A percentile compares a stretch with the other conserved stretches of the same genome.
These are phyloP conservation scores for Dillenia suffruticosa DNA, from an alignment of 164 flowering plant species.

Conservation along the genomic window DNA sequence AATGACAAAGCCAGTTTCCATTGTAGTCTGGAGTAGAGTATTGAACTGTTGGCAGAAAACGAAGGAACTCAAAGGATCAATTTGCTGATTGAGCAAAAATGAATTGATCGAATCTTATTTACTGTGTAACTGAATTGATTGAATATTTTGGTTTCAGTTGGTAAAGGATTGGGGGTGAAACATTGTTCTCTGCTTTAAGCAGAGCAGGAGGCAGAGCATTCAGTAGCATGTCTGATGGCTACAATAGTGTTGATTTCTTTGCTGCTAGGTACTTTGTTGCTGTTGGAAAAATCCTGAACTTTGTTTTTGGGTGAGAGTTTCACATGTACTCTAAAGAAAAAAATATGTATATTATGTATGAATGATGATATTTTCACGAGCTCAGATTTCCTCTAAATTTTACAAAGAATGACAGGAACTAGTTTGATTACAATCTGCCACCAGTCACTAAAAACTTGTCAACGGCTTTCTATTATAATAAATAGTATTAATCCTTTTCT, in stretches of 20 bases:
- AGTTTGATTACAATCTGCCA: no score
- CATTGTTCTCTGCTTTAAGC: slow-evolving; percentile 78
- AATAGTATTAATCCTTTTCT: no score
- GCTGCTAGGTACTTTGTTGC: slow-evolving; percentile 86
- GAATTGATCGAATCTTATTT: slow-evolving; percentile 3
- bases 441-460: no score
- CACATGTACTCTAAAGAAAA: no score
- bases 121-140: no score
- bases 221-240: slow-evolving; percentile 98
- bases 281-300: slow-evolving; percentile 92
- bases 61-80: slow-evolving; percentile 94
- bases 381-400: no score
- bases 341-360: no score
- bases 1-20: slow-evolving; percentile 86
- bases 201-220: slow-evolving; percentile 94
- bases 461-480: no score
- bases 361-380: no score
- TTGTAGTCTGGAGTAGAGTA: slow-evolving; percentile 91
- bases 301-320: background rate
- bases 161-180: slow-evolving; percentile 99
- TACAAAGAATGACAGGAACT: no score
- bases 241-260: slow-evolving; percentile 89
- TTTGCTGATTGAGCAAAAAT: slow-evolving; percentile 75
- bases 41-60: slow-evolving; percentile 90
- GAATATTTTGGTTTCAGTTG: slow-evolving; percentile 31